Conservation (phyloP, 768 basidiomycete species). For the Termitomyces titanicus region DNA sequence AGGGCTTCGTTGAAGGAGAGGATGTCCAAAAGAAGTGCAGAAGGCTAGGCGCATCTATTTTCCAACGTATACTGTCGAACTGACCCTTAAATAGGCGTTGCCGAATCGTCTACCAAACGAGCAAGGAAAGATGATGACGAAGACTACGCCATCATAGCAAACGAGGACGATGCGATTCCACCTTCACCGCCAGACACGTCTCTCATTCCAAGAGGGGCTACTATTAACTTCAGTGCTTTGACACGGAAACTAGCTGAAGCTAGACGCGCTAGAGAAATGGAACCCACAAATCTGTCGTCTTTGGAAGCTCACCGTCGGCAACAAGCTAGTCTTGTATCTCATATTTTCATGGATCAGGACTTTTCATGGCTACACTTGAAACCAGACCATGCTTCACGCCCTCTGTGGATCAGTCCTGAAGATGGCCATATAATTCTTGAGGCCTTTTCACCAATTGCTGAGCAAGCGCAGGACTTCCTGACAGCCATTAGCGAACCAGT, state of each 20-base stretch:
- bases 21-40: constrained; percentile 38
- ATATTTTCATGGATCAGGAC: constrained; percentile 83
- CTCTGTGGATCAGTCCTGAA: constrained; percentile 94
- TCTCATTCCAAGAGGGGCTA: constrained; percentile 65
- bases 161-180: constrained; percentile 56
- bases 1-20: not conserved
- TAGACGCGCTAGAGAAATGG: constrained; percentile 43
- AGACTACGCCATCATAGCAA: constrained; percentile 56
- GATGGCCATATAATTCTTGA: constrained; percentile 94
- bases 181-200: constrained; percentile 50
- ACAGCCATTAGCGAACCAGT: constrained; percentile 98
- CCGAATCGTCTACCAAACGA: constrained; percentile 38
- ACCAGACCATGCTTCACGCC: constrained; percentile 86
- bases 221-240: constrained; percentile 85
- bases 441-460: constrained; percentile 95
- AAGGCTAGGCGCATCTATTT: constrained; percentile 26
- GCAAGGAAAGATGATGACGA: constrained; percentile 44
- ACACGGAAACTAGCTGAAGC: constrained; percentile 75
- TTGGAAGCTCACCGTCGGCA: constrained; percentile 66
- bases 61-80: not conserved
- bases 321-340: constrained; percentile 73
- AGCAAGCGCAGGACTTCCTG: constrained; percentile 97
- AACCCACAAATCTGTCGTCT: constrained; percentile 43
- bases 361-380: constrained; percentile 87
- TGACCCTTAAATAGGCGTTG: constrained; percentile 15